Conservation (phyloP, 805 yeast genomes). For the Ascoidea rubescens region DNA sequence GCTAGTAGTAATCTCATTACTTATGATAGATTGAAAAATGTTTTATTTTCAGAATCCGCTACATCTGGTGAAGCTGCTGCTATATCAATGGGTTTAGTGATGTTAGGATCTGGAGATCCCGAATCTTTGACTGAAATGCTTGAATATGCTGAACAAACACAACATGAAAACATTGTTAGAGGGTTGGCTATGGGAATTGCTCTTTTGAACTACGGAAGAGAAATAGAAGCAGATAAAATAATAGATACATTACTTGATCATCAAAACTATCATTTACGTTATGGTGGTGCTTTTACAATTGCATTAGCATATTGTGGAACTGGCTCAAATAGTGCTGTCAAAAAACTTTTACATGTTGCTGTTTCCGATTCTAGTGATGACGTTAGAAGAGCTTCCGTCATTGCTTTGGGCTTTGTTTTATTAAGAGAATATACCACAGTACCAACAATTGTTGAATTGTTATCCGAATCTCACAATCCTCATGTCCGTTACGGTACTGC, state of each 20-base stretch:
- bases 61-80: constrained; percentile 95
- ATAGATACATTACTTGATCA: constrained; percentile 56
- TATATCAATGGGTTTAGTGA: constrained; percentile 86
- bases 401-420: constrained; percentile 80
- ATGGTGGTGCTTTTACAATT: constrained; percentile 90
- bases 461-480: constrained; percentile 91
- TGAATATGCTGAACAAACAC: constrained; percentile 85
- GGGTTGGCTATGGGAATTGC: constrained; percentile 89
- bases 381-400: constrained; percentile 92
- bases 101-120: constrained; percentile 80
- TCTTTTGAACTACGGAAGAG: constrained; percentile 72
- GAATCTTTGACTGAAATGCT: constrained; percentile 56
- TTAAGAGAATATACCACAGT: constrained; percentile 85
- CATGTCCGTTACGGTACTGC: constrained; percentile 98
- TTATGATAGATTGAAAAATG: constrained; percentile 72
- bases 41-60: constrained; percentile 82
- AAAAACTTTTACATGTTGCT: constrained; percentile 78
- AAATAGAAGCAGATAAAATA: constrained; percentile 58
- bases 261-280: constrained; percentile 76
- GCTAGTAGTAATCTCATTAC: constrained; percentile 63
- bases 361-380: constrained; percentile 95
- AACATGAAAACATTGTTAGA: constrained; percentile 89
- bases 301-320: constrained; percentile 97
- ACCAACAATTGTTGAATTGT: constrained; percentile 86
- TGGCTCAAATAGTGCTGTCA: constrained; percentile 77